These are phyloP conservation scores for Celoporthe dispersa DNA, from an alignment of 2,329 filamentous ascomycete species.

Conservation along the genomic window DNA sequence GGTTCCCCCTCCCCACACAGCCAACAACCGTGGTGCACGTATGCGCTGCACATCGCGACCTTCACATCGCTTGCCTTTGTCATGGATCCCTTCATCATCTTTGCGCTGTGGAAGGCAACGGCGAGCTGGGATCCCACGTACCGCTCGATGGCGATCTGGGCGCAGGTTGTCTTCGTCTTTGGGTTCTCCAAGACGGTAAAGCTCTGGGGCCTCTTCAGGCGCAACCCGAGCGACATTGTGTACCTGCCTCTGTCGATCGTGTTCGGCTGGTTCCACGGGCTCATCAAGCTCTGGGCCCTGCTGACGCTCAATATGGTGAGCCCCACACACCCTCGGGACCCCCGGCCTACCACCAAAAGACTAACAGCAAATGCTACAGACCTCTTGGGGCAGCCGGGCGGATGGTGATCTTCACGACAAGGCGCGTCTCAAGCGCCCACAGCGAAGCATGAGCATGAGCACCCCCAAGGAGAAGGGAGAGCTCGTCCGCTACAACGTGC, in stretches of 20 bases:
- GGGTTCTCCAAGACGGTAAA: constrained; percentile 88
- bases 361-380: constrained; percentile 56
- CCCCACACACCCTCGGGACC: constrained; percentile 29
- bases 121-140: constrained; percentile 58
- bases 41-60: constrained; percentile 90
- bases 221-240: constrained; percentile 79
- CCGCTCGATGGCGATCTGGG: constrained; percentile 60
- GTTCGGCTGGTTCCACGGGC: constrained; percentile 91
- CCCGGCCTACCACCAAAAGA: background rate
- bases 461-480: constrained; percentile 48
- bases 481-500: constrained; percentile 51
- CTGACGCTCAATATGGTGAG: constrained; percentile 82
- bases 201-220: constrained; percentile 81
- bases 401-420: constrained; percentile 86
- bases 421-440: constrained; percentile 64
- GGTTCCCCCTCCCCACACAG: constrained; percentile 49
- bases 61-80: constrained; percentile 86
- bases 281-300: constrained; percentile 89
- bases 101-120: constrained; percentile 71
- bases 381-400: constrained; percentile 92
- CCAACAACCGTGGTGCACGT: constrained; percentile 90
- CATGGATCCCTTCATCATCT: constrained; percentile 75
- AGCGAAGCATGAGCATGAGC: constrained; percentile 47
- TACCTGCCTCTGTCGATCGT: constrained; percentile 83
- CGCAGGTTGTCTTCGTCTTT: constrained; percentile 75